Percentiles rank a stretch among this genome's conserved stretches.
Evolutionary conservation across 2,329 filamentous ascomycete genomes (phyloP).

Genomic region (Penicillium sp.): DNA sequence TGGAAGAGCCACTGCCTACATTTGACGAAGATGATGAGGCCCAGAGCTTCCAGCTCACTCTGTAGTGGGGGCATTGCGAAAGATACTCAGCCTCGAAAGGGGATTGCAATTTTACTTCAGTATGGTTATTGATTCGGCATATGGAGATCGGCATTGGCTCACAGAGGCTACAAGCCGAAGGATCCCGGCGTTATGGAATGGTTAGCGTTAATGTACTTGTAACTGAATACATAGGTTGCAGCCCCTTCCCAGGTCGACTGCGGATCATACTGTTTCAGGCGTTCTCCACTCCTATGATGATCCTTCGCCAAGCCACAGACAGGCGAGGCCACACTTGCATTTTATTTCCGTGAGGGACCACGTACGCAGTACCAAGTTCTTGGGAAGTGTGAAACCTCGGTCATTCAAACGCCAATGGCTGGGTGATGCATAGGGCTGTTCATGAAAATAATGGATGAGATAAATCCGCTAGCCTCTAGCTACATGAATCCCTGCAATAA

Average conservation of each 20-base stretch:
- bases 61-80: slow-evolving; percentile 22
- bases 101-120: slow-evolving; percentile 8
- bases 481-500: background rate
- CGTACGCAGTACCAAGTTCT: slow-evolving; percentile 2
- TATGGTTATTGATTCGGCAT: slow-evolving; percentile 11
- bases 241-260: slow-evolving; percentile 9
- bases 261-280: slow-evolving; percentile 29
- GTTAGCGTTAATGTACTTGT: slow-evolving; percentile 5
- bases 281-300: slow-evolving; percentile 20
- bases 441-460: background rate
- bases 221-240: background rate
- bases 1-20: slow-evolving; percentile 29
- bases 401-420: background rate
- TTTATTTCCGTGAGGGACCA: slow-evolving; percentile 3
- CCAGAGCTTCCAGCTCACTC: slow-evolving; percentile 41
- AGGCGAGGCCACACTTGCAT: slow-evolving; percentile 18
- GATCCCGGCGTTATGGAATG: slow-evolving; percentile 17
- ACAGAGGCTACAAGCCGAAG: slow-evolving; percentile 3
- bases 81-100: background rate
- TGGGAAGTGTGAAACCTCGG: background rate
- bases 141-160: slow-evolving; percentile 2
- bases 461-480: background rate
- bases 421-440: background rate
- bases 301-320: slow-evolving; percentile 15
- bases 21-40: slow-evolving; percentile 42